Percentiles rank a stretch among this genome's conserved stretches.
Conservation (phyloP, 179 eudicot species). For the Dionaea muscipula region DNA sequence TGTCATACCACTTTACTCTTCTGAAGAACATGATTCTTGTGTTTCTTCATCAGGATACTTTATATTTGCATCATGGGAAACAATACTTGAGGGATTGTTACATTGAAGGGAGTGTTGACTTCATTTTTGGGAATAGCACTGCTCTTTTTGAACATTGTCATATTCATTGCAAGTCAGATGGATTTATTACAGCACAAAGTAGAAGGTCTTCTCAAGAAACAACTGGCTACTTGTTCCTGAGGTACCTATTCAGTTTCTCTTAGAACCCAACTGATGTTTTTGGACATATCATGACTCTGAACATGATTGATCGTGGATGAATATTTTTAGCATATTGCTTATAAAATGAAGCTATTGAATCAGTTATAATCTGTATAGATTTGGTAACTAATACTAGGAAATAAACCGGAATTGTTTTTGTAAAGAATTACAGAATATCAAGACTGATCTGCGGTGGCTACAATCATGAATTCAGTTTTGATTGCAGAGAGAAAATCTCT, state of each 20-base stretch:
- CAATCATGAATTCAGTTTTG: no score
- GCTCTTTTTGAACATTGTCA: conserved; percentile 94
- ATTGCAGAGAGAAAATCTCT: no score
- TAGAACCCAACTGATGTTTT: neutral
- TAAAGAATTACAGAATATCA: no score
- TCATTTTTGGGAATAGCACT: conserved; percentile 92
- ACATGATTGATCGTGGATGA: no score
- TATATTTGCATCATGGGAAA: conserved; percentile 82
- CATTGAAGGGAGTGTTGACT: conserved; percentile 92
- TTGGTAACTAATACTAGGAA: no score
- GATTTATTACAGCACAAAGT: conserved; percentile 87
- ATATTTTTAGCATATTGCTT: no score
- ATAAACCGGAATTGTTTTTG: no score
- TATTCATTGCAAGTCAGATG: conserved; percentile 86
- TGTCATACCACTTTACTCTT: neutral
- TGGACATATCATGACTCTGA: no score
- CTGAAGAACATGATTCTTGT: neutral
- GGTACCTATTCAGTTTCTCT: conserved; percentile 29
- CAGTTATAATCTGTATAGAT: no score
- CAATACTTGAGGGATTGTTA: conserved; percentile 87
- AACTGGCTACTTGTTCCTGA: conserved; percentile 85
- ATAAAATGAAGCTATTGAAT: no score
- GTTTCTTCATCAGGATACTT: conserved; percentile 52
- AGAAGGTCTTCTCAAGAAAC: conserved; percentile 88
- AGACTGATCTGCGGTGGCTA: no score